Percentiles rank a stretch among this genome's conserved stretches.
Evolutionary conservation across 2,329 filamentous ascomycete species (phyloP).

Genomic region (Xylaria sp.): DNA sequence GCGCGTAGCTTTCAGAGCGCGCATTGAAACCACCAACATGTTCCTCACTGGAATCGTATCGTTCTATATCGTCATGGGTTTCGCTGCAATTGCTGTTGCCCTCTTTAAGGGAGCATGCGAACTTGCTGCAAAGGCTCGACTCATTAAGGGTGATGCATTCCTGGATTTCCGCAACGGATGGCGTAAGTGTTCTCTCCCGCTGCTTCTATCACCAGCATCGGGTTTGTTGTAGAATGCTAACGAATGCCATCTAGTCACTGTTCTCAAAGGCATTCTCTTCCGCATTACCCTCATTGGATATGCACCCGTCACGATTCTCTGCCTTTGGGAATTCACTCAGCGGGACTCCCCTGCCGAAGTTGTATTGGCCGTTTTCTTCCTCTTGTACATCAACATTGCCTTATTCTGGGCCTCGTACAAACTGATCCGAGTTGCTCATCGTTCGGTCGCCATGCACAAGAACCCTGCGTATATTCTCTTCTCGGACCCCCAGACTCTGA

Average conservation of each 20-base stretch:
- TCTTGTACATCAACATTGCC: conserved; percentile 71
- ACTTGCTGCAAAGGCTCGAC: conserved; percentile 64
- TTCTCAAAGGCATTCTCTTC: conserved; percentile 91
- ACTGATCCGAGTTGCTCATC: conserved; percentile 81
- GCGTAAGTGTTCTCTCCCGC: conserved; percentile 38
- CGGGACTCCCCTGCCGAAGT: conserved; percentile 81
- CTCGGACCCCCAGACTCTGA: conserved; percentile 86
- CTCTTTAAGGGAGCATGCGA: conserved; percentile 80
- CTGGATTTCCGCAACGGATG: conserved; percentile 91
- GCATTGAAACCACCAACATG: conserved; percentile 84
- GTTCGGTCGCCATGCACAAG: conserved; percentile 85
- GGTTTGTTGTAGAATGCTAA: conserved; percentile 7
- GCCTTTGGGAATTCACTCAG: conserved; percentile 87
- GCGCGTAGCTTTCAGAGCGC: conserved; percentile 78
- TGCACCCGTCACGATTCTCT: conserved; percentile 84
- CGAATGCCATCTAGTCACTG: conserved; percentile 47
- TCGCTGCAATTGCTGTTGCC: conserved; percentile 67
- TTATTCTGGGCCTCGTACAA: conserved; percentile 84
- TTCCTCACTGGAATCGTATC: conserved; percentile 89
- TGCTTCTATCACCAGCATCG: not conserved
- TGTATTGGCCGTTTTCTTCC: conserved; percentile 81
- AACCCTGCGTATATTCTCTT: conserved; percentile 97
- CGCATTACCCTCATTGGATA: conserved; percentile 85
- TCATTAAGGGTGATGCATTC: conserved; percentile 82
- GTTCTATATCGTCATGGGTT: conserved; percentile 76